Evolutionary conservation across 495 filamentous ascomycete genomes (phyloP), one percentile per base, ranked within the genome.

Genomic region (Hypoxylon perforatum): DNA sequence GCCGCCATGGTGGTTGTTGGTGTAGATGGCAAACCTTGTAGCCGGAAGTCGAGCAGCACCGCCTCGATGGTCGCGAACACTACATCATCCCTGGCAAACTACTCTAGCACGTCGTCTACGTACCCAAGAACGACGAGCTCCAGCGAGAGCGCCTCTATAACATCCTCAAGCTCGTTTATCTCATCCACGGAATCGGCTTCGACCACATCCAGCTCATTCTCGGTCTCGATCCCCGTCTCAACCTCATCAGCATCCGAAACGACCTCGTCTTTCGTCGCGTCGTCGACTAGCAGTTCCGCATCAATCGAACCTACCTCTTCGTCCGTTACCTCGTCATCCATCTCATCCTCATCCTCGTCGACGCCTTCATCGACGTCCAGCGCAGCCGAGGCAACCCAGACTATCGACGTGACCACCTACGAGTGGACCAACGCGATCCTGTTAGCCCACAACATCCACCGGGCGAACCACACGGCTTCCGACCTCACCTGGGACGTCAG

Each of bases 371-470:
- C 30, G 11, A 35, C 30, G 5, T 35, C 30, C 5, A 35, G 30
- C 11, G 30, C 30, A 11, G 30, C 30, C 30, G 5, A 35, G 11
- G 5, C 30, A 35, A 35, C 30, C 11, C 30, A 35, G 30, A 35
- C 30, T 5, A 35, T 72, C 77, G 11, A 35, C 11, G 30, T 11
- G 5, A 5, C 11, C 5, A 35, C 30, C 30, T 35, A 35, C 30
- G 57, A 85, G 84, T 48, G 45, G 45, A 23, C n/a, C 4, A 11
- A 10, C 17, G 50, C 23, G 8, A 42, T 66, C 89, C 41, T 78
- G 82, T 69, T 25, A 28, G 82, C 86, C 74, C 91, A 94, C 82
- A 92, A 93, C 78, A 62, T 84, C 38, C 86, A 89, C 75, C 90
- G 91, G 67, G 80, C 83, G 73, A 89, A 87, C 73, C 91, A 93